These are phyloP conservation scores for Lantana camara DNA, from an alignment of 257 asterid species.

Conservation along the genomic window DNA sequence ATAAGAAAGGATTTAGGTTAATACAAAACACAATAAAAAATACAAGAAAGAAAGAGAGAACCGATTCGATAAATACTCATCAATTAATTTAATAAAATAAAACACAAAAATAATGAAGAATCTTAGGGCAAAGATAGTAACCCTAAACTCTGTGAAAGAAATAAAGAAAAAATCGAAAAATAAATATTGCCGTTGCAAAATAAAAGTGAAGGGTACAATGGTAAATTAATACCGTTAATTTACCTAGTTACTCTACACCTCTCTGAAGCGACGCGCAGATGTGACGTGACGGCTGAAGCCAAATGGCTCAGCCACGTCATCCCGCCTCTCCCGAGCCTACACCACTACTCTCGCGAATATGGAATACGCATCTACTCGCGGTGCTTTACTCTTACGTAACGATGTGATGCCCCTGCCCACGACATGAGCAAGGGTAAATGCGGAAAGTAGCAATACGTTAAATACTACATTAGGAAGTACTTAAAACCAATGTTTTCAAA, in stretches of 20 bases:
- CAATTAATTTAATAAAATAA: too few species aligned
- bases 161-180: not conserved
- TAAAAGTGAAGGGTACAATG: slow-evolving; percentile 6
- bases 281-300: slow-evolving; percentile 13
- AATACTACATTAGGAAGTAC: too few species aligned
- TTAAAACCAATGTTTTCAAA: too few species aligned
- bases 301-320: not conserved
- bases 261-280: slow-evolving; percentile 24
- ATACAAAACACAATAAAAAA: too few species aligned
- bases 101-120: too few species aligned
- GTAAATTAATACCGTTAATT: slow-evolving; percentile 17
- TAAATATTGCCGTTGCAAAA: not conserved
- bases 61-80: too few species aligned
- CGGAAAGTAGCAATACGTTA: too few species aligned
- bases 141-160: not conserved
- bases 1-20: too few species aligned
- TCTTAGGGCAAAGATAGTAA: too few species aligned
- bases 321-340: not conserved
- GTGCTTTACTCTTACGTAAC: not conserved
- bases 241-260: slow-evolving; percentile 34
- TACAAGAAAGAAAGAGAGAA: too few species aligned
- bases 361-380: slow-evolving; percentile 8
- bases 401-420: too few species aligned
- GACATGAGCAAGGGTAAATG: too few species aligned
- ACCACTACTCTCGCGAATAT: slow-evolving; percentile 16